Evolutionary conservation across 164 flowering plant genomes (phyloP).

Genomic region (Nymphaea thermarum): DNA sequence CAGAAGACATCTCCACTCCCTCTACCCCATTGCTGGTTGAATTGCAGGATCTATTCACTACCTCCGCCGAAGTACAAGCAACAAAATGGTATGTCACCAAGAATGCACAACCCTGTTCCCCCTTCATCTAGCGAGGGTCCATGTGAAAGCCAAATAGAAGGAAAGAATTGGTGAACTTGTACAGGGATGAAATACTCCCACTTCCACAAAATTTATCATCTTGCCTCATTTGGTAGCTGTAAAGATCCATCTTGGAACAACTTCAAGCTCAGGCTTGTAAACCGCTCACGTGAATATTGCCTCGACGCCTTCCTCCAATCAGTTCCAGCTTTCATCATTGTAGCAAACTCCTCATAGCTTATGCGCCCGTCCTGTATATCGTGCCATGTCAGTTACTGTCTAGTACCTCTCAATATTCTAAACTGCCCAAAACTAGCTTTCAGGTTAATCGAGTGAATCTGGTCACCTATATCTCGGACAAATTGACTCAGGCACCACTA

Average conservation of each 20-base stretch:
- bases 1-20: no score
- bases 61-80: no score
- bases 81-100: no score
- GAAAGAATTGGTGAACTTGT: not conserved
- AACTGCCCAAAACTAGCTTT: no score
- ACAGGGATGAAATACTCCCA: not conserved
- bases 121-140: not conserved
- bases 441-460: no score
- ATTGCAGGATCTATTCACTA: no score
- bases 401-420: no score
- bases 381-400: no score
- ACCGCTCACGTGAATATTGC: slow-evolving; percentile 74
- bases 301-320: slow-evolving; percentile 92
- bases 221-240: slow-evolving; percentile 21
- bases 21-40: no score
- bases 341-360: slow-evolving; percentile 70
- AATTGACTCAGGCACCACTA: no score
- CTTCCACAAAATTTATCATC: slow-evolving; percentile 4
- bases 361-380: slow-evolving; percentile 60
- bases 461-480: no score
- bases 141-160: not conserved
- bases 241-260: slow-evolving; percentile 62
- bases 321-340: slow-evolving; percentile 89
- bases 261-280: slow-evolving; percentile 56
- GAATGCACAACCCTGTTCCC: no score